Evolutionary conservation across 78 protist genomes (phyloP).

Genomic region (Cavenderia fasciculata): DNA sequence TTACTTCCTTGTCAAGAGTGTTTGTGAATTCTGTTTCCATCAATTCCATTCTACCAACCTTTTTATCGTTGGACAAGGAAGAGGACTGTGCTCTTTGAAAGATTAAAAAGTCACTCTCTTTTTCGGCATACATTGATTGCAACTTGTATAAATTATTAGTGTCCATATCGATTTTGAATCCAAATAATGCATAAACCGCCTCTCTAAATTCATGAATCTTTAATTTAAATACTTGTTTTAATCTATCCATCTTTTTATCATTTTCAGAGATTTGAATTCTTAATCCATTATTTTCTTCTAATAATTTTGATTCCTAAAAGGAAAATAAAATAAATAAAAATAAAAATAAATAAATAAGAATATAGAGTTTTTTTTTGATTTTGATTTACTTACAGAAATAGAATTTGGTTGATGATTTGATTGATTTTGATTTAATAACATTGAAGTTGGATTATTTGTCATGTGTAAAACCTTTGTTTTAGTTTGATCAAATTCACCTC

Average conservation of each 20-base stretch:
- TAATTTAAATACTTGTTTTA: slow-evolving; percentile 36
- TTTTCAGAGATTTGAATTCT: slow-evolving; percentile 7
- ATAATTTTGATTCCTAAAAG: slow-evolving; percentile 17
- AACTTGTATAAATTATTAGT: slow-evolving; percentile 38
- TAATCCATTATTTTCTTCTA: slow-evolving; percentile 65
- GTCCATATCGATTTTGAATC: slow-evolving; percentile 57
- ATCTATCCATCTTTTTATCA: slow-evolving; percentile 57
- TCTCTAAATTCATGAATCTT: slow-evolving; percentile 72
- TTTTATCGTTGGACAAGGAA: no score
- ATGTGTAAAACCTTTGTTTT: slow-evolving; percentile 72
- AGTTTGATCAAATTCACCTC: slow-evolving; percentile 60
- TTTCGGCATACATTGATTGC: slow-evolving; percentile 63
- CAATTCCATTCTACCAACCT: slow-evolving; percentile 43
- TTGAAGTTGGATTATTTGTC: slow-evolving; percentile 65
- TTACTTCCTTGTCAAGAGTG: slow-evolving; percentile 47
- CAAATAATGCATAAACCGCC: slow-evolving; percentile 52
- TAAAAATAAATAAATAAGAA: not conserved
- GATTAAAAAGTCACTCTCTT: slow-evolving; percentile 49
- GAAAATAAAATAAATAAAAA: no score
- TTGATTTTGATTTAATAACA: not conserved
- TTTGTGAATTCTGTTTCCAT: slow-evolving; percentile 66
- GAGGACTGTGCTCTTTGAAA: slow-evolving; percentile 8
- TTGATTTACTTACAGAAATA: not conserved
- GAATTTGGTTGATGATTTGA: not conserved
- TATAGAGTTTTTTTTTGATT: not conserved